Evolutionary conservation across 139 green algal species (phyloP).

Genomic region (Monoraphidium neglectum): DNA sequence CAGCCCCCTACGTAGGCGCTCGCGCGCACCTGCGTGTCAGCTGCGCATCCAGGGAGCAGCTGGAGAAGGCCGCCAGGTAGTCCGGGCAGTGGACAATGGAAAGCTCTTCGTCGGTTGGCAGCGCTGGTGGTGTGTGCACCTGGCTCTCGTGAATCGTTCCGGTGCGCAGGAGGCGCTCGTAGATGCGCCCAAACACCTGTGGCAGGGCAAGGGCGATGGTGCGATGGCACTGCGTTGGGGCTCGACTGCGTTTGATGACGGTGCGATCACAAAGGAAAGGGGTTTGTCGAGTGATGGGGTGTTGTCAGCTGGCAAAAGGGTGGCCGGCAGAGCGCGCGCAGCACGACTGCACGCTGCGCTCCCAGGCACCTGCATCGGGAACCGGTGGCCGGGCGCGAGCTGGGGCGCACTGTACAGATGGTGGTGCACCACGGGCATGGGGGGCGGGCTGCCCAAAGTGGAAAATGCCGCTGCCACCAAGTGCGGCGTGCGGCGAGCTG

Average conservation of each 20-base stretch:
- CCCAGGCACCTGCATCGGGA: constrained; percentile 70
- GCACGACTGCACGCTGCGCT: no score
- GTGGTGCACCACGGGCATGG: constrained; percentile 61
- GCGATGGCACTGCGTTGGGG: not conserved
- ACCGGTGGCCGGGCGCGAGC: constrained; percentile 68
- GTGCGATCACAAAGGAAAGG: no score
- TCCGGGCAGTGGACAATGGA: constrained; percentile 58
- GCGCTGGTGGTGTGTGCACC: constrained; percentile 24
- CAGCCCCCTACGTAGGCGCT: constrained; percentile 25
- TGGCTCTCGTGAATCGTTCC: constrained; percentile 38
- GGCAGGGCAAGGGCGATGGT: constrained; percentile 1
- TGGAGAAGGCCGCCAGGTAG: constrained; percentile 64
- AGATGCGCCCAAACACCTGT: constrained; percentile 62
- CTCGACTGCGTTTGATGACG: not conserved
- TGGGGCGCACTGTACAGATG: constrained; percentile 67
- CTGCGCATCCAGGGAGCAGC: constrained; percentile 45
- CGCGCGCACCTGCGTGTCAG: constrained; percentile 65
- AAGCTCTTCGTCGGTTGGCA: constrained; percentile 46
- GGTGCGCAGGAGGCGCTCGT: constrained; percentile 48
- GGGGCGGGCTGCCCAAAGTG: not conserved
- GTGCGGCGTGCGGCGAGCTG: no score
- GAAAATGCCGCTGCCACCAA: no score
- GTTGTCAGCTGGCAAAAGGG: no score
- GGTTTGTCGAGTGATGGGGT: no score
- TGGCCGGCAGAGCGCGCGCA: no score